These are phyloP conservation scores for Pleoardoris graminearum DNA, from an alignment of 2,329 filamentous ascomycete species.

Conservation along the genomic window DNA sequence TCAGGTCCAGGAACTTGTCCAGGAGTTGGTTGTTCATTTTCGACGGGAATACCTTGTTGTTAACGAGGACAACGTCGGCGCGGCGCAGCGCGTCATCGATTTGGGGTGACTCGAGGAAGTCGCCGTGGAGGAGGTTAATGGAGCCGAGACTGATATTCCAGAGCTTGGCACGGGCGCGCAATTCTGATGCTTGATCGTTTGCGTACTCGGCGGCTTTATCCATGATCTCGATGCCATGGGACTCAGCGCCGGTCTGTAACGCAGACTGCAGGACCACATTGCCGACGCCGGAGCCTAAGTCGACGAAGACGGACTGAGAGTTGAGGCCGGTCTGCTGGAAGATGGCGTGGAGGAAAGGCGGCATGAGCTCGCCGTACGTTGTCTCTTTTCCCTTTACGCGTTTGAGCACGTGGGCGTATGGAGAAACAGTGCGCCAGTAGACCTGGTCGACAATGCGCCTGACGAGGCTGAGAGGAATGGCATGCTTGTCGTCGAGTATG, in stretches of 20 bases:
- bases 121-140: conserved; percentile 78
- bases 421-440: conserved; percentile 90
- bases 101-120: conserved; percentile 74
- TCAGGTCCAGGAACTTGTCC: conserved; percentile 90
- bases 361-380: conserved; percentile 91
- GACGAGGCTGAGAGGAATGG: conserved; percentile 67
- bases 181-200: conserved; percentile 78
- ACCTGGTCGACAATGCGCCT: conserved; percentile 84
- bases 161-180: conserved; percentile 78
- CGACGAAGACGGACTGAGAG: conserved; percentile 85
- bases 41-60: conserved; percentile 95
- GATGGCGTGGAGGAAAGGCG: conserved; percentile 80
- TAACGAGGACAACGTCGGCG: conserved; percentile 95
- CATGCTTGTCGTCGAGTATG: conserved; percentile 70
- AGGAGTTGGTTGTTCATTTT: conserved; percentile 82
- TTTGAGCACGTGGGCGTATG: conserved; percentile 78
- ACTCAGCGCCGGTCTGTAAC: conserved; percentile 89
- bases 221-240: conserved; percentile 97
- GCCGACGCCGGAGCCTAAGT: conserved; percentile 92
- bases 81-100: conserved; percentile 75
- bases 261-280: conserved; percentile 95
- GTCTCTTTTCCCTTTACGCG: conserved; percentile 76
- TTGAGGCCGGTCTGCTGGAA: conserved; percentile 77
- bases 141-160: conserved; percentile 84
- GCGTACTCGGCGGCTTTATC: conserved; percentile 83